phyloP scores from a whole-genome alignment of 2,329 filamentous ascomycete species.

The Lojkania enalia region DNA sequence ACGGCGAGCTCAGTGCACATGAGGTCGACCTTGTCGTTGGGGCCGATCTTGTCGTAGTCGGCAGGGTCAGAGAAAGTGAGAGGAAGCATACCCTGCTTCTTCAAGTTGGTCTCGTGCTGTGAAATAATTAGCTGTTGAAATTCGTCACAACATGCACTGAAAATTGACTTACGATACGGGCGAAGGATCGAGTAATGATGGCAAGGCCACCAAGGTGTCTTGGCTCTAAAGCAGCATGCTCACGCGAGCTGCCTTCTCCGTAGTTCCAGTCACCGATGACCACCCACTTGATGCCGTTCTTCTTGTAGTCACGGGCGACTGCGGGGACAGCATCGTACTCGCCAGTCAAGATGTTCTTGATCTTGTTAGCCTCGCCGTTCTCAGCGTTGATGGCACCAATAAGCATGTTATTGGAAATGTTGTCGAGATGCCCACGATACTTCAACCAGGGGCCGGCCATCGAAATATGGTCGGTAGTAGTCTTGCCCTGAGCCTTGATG shows the following conservation, averaged over 20 bases:
- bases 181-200: constrained; percentile 94
- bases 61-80: constrained; percentile 92
- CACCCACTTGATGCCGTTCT: constrained; percentile 93
- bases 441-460: constrained; percentile 98
- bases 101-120: constrained; percentile 97
- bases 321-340: constrained; percentile 87
- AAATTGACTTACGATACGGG: constrained; percentile 72
- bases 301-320: constrained; percentile 97
- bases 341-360: constrained; percentile 86
- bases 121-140: constrained; percentile 12
- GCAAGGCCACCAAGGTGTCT: constrained; percentile 95
- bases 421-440: constrained; percentile 98
- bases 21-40: constrained; percentile 89
- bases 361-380: constrained; percentile 96
- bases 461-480: constrained; percentile 95
- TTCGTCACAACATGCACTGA: neutral
- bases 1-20: constrained; percentile 86
- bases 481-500: constrained; percentile 97
- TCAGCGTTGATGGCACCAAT: constrained; percentile 96
- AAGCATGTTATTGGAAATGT: constrained; percentile 99
- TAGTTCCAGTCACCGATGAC: constrained; percentile 99
- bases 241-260: constrained; percentile 94
- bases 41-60: constrained; percentile 96
- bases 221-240: constrained; percentile 97
- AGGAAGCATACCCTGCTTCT: constrained; percentile 99